Conservation (phyloP, 495 filamentous ascomycete genomes). For the Neurospora africana region DNA sequence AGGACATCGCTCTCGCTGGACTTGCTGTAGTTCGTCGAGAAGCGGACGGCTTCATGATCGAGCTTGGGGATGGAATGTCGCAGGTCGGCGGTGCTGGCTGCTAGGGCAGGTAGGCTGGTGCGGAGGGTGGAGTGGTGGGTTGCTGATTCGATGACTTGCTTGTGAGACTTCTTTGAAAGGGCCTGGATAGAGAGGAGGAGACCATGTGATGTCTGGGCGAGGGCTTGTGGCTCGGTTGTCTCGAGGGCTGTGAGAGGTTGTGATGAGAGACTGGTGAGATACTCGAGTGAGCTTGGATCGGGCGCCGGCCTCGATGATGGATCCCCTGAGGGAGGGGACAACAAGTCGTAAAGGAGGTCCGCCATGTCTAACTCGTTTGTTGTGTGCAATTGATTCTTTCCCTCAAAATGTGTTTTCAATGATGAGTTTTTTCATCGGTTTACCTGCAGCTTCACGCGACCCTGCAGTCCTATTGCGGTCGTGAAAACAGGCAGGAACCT, state of each 20-base stretch:
- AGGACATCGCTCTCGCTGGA: slow-evolving; percentile 59
- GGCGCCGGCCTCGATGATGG: slow-evolving; percentile 16
- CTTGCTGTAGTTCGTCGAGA: slow-evolving; percentile 75
- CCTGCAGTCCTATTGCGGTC: too few relatives aligned
- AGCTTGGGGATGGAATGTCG: slow-evolving; percentile 64
- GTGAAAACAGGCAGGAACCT: too few relatives aligned
- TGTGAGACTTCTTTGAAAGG: slow-evolving; percentile 86
- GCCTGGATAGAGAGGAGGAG: slow-evolving; percentile 79
- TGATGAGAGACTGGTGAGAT: slow-evolving; percentile 71
- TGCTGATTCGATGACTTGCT: slow-evolving; percentile 71
- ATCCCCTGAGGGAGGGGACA: slow-evolving; percentile 9
- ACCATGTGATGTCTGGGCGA: slow-evolving; percentile 70
- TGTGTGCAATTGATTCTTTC: too few relatives aligned
- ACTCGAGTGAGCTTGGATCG: slow-evolving; percentile 67
- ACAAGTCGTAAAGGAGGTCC: slow-evolving; percentile 24
- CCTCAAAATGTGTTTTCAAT: too few relatives aligned
- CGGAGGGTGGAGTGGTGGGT: slow-evolving; percentile 63
- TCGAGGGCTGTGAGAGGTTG: slow-evolving; percentile 64
- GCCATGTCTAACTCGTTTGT: background rate
- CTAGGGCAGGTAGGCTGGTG: slow-evolving; percentile 55
- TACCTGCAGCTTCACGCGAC: too few relatives aligned
- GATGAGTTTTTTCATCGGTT: too few relatives aligned
- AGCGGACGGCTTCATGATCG: slow-evolving; percentile 65
- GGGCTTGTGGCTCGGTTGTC: slow-evolving; percentile 64
- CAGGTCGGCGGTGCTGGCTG: slow-evolving; percentile 51